A percentile compares a stretch with the other conserved stretches of the same genome.
phyloP scores from a whole-genome alignment of 2,329 filamentous ascomycete genomes.

The Zopfia rhizophila region DNA sequence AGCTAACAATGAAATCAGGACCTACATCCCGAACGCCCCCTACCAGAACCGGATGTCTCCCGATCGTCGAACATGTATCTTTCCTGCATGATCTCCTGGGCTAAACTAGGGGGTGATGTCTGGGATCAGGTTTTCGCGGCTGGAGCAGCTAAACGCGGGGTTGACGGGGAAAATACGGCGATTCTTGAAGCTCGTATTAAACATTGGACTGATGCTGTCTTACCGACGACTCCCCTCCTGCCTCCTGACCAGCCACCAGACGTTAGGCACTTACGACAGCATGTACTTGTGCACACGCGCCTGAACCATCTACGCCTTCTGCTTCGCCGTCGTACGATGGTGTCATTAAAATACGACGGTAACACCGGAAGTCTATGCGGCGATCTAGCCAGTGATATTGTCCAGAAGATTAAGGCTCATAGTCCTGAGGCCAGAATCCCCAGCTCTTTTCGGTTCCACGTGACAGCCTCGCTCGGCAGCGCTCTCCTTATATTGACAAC shows the following conservation, averaged over 20 bases:
- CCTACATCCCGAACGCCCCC: slow-evolving; percentile 22
- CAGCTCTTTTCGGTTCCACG: slow-evolving; percentile 27
- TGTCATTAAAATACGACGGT: slow-evolving; percentile 34
- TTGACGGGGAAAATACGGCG: slow-evolving; percentile 19
- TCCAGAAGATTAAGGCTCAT: slow-evolving; percentile 24
- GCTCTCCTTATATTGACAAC: slow-evolving; percentile 33
- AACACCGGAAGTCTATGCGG: slow-evolving; percentile 23
- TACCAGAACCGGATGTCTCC: slow-evolving; percentile 22
- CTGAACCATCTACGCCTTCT: slow-evolving; percentile 38
- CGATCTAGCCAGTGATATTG: slow-evolving; percentile 26
- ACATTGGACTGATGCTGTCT: slow-evolving; percentile 18
- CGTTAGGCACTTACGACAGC: slow-evolving; percentile 20
- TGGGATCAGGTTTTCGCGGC: slow-evolving; percentile 33
- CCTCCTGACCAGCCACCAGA: slow-evolving; percentile 20
- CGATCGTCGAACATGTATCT: slow-evolving; percentile 33
- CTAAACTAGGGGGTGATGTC: slow-evolving; percentile 32
- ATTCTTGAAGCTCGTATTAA: slow-evolving; percentile 26
- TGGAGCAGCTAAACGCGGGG: slow-evolving; percentile 13
- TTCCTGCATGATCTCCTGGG: slow-evolving; percentile 36
- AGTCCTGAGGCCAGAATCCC: slow-evolving; percentile 11
- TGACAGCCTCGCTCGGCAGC: slow-evolving; percentile 28
- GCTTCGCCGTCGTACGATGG: slow-evolving; percentile 33
- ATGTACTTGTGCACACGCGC: slow-evolving; percentile 30
- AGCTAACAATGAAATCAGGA: slow-evolving; percentile 16
- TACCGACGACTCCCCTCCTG: slow-evolving; percentile 22